A percentile compares a stretch with the other conserved stretches of the same genome.
phyloP scores from a whole-genome alignment of 495 filamentous ascomycete species.

The Penicillium lagena region DNA sequence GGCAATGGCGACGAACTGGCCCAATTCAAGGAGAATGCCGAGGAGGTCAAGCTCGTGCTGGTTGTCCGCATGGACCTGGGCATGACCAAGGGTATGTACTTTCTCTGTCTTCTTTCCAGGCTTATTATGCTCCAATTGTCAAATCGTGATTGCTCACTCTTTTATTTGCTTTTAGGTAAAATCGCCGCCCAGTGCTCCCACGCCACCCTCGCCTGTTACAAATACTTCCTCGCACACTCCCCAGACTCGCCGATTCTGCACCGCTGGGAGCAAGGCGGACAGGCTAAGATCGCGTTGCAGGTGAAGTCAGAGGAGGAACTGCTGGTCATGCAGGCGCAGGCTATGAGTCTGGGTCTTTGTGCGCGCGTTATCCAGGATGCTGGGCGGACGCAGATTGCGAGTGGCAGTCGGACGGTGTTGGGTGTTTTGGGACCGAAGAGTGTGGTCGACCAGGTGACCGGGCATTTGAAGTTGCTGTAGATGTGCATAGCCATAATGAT shows the following conservation, averaged over 20 bases:
- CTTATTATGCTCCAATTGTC: too few species aligned
- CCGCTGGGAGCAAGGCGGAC: constrained; percentile 78
- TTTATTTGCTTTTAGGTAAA: constrained; percentile 59
- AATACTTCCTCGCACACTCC: constrained; percentile 57
- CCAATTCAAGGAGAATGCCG: constrained; percentile 45
- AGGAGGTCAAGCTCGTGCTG: constrained; percentile 91
- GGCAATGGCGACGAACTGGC: constrained; percentile 36
- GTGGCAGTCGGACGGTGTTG: constrained; percentile 82
- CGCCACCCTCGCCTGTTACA: constrained; percentile 95
- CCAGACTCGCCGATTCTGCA: constrained; percentile 58
- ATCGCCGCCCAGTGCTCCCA: constrained; percentile 96
- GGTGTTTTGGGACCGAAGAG: constrained; percentile 87
- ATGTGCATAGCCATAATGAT: constrained; percentile 11
- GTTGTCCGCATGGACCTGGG: constrained; percentile 90
- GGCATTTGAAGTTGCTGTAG: constrained; percentile 79
- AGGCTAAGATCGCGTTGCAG: constrained; percentile 90
- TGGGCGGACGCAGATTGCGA: constrained; percentile 95
- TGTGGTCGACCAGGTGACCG: constrained; percentile 79
- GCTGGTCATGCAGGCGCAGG: constrained; percentile 65
- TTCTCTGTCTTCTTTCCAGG: background rate
- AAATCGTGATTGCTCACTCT: background rate
- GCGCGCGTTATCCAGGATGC: constrained; percentile 88
- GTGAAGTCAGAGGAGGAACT: constrained; percentile 78
- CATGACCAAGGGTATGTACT: constrained; percentile 80
- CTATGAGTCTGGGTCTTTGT: constrained; percentile 76